Evolutionary conservation across 768 basidiomycete species (phyloP).

Genomic region (Cyathus striatus): DNA sequence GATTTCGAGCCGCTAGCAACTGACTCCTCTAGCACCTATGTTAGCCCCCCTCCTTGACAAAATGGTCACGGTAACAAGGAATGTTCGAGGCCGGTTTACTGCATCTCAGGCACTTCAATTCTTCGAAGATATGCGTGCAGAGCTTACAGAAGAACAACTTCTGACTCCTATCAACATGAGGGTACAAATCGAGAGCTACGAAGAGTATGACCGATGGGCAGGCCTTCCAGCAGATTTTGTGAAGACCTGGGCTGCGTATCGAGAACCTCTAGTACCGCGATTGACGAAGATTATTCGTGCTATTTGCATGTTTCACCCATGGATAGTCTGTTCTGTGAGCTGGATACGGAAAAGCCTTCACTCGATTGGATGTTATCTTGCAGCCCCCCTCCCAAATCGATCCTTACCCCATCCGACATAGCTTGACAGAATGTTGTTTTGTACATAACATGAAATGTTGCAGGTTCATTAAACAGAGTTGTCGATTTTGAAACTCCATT

Average conservation of each 20-base stretch:
- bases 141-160: neutral
- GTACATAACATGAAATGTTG: too few relatives aligned
- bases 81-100: neutral
- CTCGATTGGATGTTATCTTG: too few relatives aligned
- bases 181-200: neutral
- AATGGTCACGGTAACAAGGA: neutral
- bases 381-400: too few relatives aligned
- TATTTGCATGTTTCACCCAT: neutral
- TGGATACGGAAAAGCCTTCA: too few relatives aligned
- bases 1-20: neutral
- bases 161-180: neutral
- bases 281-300: neutral
- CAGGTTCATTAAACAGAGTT: too few relatives aligned
- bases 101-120: neutral
- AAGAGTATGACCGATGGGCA: neutral
- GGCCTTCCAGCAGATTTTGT: neutral
- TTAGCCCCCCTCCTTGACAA: neutral
- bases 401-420: too few relatives aligned
- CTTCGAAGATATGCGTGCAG: neutral
- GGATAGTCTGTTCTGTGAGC: too few relatives aligned
- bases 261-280: neutral
- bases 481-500: too few relatives aligned
- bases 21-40: neutral
- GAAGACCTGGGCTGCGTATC: neutral
- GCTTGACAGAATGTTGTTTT: too few relatives aligned